These are phyloP conservation scores for Aspergillus pseudoviridinutans DNA, from an alignment of 2,329 filamentous ascomycete species.

Conservation along the genomic window DNA sequence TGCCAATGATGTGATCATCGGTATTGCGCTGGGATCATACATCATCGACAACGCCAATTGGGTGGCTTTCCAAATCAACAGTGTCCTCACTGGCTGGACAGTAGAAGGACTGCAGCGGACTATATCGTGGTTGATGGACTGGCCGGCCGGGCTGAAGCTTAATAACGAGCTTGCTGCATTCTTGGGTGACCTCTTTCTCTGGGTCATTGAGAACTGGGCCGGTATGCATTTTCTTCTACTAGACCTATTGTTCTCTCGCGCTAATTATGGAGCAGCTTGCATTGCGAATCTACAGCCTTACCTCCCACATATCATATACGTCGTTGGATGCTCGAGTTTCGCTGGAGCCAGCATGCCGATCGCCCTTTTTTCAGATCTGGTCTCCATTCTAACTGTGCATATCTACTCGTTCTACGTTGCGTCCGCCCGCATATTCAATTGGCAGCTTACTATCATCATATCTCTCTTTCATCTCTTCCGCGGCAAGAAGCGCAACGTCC, in stretches of 20 bases:
- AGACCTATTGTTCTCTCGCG: background rate
- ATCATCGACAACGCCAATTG: slow-evolving; percentile 91
- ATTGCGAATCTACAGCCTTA: slow-evolving; percentile 73
- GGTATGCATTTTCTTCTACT: slow-evolving; percentile 46
- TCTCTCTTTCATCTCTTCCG: slow-evolving; percentile 98
- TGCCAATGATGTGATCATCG: slow-evolving; percentile 97
- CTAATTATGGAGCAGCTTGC: slow-evolving; percentile 52
- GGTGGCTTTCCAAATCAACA: slow-evolving; percentile 76
- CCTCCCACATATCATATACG: slow-evolving; percentile 81
- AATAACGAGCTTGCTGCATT: slow-evolving; percentile 94
- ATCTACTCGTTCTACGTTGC: slow-evolving; percentile 98
- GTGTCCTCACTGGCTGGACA: slow-evolving; percentile 73
- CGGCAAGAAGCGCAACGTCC: slow-evolving; percentile 94
- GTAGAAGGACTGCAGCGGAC: slow-evolving; percentile 83
- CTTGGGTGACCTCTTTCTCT: slow-evolving; percentile 89
- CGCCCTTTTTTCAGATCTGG: slow-evolving; percentile 86
- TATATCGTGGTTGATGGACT: slow-evolving; percentile 93
- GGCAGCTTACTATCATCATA: slow-evolving; percentile 94
- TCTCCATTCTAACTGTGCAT: slow-evolving; percentile 87
- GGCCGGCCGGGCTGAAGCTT: slow-evolving; percentile 89
- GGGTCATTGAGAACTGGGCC: slow-evolving; percentile 98
- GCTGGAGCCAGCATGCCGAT: slow-evolving; percentile 96
- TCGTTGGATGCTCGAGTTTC: slow-evolving; percentile 92
- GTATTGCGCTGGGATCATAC: slow-evolving; percentile 91
- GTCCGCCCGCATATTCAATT: slow-evolving; percentile 94